Conservation (phyloP, 2,329 filamentous ascomycete genomes). For the Pseudocercospora musae region DNA sequence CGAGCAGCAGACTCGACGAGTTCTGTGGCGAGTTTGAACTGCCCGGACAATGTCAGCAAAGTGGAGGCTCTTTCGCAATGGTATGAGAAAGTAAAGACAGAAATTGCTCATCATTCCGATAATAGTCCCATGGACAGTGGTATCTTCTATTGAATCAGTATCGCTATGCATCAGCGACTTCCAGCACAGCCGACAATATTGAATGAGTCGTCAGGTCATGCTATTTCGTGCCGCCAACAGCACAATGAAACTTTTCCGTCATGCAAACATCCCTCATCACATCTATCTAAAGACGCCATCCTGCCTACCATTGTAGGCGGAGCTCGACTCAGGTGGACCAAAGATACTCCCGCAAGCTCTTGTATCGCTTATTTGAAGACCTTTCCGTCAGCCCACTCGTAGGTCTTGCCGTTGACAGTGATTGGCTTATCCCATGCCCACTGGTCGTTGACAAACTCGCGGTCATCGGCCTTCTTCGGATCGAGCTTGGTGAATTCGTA, state of each 20-base stretch:
- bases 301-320: background rate
- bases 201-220: constrained; percentile 2
- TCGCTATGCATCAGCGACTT: constrained; percentile 3
- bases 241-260: constrained; percentile 7
- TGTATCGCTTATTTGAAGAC: constrained; percentile 80
- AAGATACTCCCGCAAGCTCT: background rate
- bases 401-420: constrained; percentile 78
- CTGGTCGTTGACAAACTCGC: constrained; percentile 76
- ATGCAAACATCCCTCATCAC: constrained; percentile 9
- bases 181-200: constrained; percentile 4
- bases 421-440: constrained; percentile 92
- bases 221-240: constrained; percentile 6
- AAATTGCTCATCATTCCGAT: background rate
- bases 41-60: background rate
- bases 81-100: background rate
- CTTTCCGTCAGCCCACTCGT: constrained; percentile 86
- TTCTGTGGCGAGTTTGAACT: too few species aligned
- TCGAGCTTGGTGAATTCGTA: constrained; percentile 97
- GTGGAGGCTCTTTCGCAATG: background rate
- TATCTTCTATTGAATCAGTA: constrained; percentile 1
- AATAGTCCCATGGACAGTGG: constrained; percentile 2
- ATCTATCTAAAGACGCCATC: constrained; percentile 6
- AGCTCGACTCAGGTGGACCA: background rate
- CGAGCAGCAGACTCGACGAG: too few species aligned
- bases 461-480: constrained; percentile 78